Evolutionary conservation across 106 monocot species (phyloP), one percentile per base, ranked within the genome.

Genomic region (Cymbidium sinense): DNA sequence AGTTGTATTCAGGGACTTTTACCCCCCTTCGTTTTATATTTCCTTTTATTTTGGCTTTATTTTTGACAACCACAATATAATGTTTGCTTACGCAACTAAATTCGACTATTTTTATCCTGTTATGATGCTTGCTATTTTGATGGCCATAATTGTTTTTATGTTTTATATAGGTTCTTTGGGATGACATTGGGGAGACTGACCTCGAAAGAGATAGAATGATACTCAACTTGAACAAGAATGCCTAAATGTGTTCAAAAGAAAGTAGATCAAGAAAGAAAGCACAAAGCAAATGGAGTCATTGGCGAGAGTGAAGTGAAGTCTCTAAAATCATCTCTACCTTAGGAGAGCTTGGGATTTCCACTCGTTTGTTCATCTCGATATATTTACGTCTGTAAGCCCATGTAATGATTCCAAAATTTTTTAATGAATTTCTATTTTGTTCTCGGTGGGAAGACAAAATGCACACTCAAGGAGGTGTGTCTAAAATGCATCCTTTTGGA

Each of bases 151-250:
- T 12, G 29, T 5, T 67, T 67, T 67, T 67, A 31, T 67, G 67
- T 13, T 31, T 4, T 2, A 67, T 67, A 1, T 87, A 96, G 96
- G 88, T 51, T 72, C 36, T 96, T 27, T 96, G 91, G 96, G 81
- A 89, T 73, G 93, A 94, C 76, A 96, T 96, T 58, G 96, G 96
- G 31, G 91, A 94, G 85, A 86, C 25, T 41, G 93, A 94, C 20
- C 47, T 39, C 35, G 89, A 91, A 82, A 96, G 89, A 73, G 96
- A 94, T 76, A 86, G 44, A 64, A 91, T 90, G 79, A 86, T 96
- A 69, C 34, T 50, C 88, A 91, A 36, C 86, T 96, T 61, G 96
- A 96, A 77, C 82, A 87, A 77, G 96, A 96, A 43, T 96, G 96
- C 64, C 85, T 96, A 19, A 78, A 90, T 76, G 83, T 96, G 0